Evolutionary conservation across 352 stramenopile species (phyloP).

Genomic region (Pythium scleroteichum): DNA sequence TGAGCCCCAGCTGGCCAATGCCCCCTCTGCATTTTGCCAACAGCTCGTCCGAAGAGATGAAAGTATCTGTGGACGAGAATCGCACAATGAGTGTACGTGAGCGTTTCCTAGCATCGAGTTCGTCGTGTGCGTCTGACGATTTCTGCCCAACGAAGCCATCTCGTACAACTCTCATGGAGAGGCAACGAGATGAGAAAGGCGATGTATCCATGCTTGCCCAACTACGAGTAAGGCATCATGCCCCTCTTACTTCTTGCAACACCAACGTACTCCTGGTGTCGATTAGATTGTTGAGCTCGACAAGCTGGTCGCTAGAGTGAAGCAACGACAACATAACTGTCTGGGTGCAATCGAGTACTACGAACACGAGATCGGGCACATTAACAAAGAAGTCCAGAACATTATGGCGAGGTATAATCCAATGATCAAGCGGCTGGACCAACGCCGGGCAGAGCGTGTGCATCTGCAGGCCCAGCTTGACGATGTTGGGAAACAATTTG

Average conservation of each 20-base stretch:
- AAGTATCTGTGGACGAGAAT: slow-evolving; percentile 36
- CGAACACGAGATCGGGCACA: slow-evolving; percentile 56
- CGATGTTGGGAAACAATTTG: slow-evolving; percentile 53
- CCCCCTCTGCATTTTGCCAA: not conserved
- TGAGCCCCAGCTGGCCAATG: not conserved
- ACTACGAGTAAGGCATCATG: slow-evolving; percentile 38
- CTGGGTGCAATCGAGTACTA: slow-evolving; percentile 52
- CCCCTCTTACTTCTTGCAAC: no score
- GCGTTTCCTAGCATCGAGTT: no score
- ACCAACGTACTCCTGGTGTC: not conserved
- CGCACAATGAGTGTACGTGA: slow-evolving; percentile 35
- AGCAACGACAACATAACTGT: slow-evolving; percentile 63
- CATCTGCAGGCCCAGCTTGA: slow-evolving; percentile 50
- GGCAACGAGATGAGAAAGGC: slow-evolving; percentile 63
- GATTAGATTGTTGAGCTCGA: slow-evolving; percentile 70
- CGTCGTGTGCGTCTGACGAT: no score
- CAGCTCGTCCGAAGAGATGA: no score
- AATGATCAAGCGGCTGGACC: slow-evolving; percentile 58
- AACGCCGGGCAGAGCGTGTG: slow-evolving; percentile 47
- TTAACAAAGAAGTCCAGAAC: slow-evolving; percentile 58
- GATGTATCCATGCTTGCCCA: slow-evolving; percentile 77
- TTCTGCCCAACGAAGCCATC: slow-evolving; percentile 44
- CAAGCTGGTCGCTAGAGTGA: slow-evolving; percentile 69
- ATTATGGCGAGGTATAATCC: slow-evolving; percentile 70
- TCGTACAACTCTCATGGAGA: slow-evolving; percentile 70